phyloP scores from a whole-genome alignment of 805 yeast species.

The Candida sonorensis region DNA sequence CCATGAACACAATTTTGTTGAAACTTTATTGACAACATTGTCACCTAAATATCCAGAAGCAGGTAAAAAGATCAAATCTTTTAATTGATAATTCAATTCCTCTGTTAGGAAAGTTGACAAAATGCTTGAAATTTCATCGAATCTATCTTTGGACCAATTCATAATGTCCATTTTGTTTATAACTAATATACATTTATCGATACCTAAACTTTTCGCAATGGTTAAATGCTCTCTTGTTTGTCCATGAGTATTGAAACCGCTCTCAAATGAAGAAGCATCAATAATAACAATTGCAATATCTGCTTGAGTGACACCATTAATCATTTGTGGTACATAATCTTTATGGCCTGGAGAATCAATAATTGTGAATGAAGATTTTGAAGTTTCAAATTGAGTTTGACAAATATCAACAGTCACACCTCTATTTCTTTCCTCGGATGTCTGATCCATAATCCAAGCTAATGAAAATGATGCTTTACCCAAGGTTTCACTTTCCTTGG shows the following conservation, averaged over 20 bases:
- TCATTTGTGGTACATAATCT: constrained; percentile 82
- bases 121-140: constrained; percentile 40
- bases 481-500: constrained; percentile 54
- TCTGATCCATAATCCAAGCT: constrained; percentile 84
- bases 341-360: constrained; percentile 83
- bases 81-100: constrained; percentile 42
- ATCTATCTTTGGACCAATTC: constrained; percentile 50
- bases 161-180: constrained; percentile 67
- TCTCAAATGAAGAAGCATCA: constrained; percentile 64
- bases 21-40: constrained; percentile 47
- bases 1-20: constrained; percentile 16
- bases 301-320: constrained; percentile 75
- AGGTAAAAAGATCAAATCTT: constrained; percentile 49
- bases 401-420: constrained; percentile 80
- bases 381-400: constrained; percentile 58
- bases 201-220: constrained; percentile 60
- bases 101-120: constrained; percentile 43
- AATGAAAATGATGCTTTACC: constrained; percentile 78
- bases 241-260: constrained; percentile 60
- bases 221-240: constrained; percentile 76
- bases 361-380: constrained; percentile 49
- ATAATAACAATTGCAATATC: constrained; percentile 69
- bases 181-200: constrained; percentile 52
- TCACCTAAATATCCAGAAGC: constrained; percentile 64
- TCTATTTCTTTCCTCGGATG: constrained; percentile 63